Evolutionary conservation across 768 basidiomycete species (phyloP), one percentile per base, ranked within the genome.

Genomic region (Lentinula detonsa): DNA sequence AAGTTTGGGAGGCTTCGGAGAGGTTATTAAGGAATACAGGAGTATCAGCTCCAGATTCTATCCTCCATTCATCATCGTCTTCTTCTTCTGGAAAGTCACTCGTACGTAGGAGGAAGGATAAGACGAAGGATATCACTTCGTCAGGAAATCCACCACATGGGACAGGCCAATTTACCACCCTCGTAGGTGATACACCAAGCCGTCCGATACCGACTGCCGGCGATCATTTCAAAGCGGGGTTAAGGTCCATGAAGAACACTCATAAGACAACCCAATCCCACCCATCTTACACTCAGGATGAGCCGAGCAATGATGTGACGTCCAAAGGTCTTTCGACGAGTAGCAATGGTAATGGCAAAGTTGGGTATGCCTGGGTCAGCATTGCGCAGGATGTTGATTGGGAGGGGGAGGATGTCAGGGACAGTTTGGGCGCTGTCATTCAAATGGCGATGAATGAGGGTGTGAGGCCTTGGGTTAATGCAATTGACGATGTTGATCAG

Each of bases 301-400:
- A 33, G 13, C 7, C 28, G n/a, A 28, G 34, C 43, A 28, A 39
- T 8, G 16, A 45, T 64, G 61, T 43, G 57, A 60, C 31, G 16
- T 61, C 23, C 62, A 48, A 57, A 63, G 46, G 53, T 64, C 28
- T 4, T 28, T 28, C 28, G 3, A 18, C 69, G 63, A 68, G 73
- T 49, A 65, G 73, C 18, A 70, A 69, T 37, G 61, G 64, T 15
- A 71, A 75, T 54, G 76, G 52, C 61, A 31, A 77, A 61, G 85
- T 91, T 33, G 85, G 85, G 51, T 93, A 93, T 71, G 84, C 87
- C 18, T 94, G 91, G 91, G 83, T 93, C n/a, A 86, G 83, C 68
- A 75, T 85, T 42, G 84, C 85, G 39, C 88, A 89, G 62, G 92
- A 93, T 68, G 84, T 93, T 34, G 92, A 93, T 70, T 87, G 85